phyloP scores from a whole-genome alignment of 2,329 filamentous ascomycete genomes.

The Pseudocercospora vitis region DNA sequence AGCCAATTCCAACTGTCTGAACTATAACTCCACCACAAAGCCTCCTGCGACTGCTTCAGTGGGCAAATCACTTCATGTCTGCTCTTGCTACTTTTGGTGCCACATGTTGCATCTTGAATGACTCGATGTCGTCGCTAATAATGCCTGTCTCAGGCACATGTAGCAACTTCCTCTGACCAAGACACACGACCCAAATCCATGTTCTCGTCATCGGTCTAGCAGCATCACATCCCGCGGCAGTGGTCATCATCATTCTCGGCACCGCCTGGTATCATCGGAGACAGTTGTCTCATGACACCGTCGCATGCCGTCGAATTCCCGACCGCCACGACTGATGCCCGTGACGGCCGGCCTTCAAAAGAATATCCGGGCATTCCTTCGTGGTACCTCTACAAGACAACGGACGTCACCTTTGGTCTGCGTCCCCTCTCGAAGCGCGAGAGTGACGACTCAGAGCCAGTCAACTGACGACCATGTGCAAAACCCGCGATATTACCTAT shows the following conservation, averaged over 20 bases:
- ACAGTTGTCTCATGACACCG: slow-evolving; percentile 15
- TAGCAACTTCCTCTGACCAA: neutral
- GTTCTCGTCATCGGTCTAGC: neutral
- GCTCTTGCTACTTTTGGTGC: no score
- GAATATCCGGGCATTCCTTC: neutral
- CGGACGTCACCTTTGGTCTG: neutral
- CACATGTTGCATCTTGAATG: no score
- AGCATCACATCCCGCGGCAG: slow-evolving; percentile 1
- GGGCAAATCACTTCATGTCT: no score
- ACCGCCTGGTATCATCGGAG: neutral
- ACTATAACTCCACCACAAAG: no score
- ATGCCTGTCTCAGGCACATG: neutral
- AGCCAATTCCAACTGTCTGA: no score
- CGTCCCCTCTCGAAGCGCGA: neutral
- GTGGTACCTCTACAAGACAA: no score
- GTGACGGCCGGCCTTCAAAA: slow-evolving; percentile 3
- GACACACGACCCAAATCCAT: neutral
- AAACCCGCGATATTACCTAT: slow-evolving; percentile 36
- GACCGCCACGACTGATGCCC: slow-evolving; percentile 18
- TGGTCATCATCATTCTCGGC: neutral
- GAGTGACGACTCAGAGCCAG: neutral
- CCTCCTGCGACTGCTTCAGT: no score
- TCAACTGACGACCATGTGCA: slow-evolving; percentile 40
- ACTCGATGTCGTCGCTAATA: no score
- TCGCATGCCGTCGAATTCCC: neutral